A percentile compares a stretch with the other conserved stretches of the same genome.
Evolutionary conservation across 2,329 filamentous ascomycete genomes (phyloP).

Genomic region (Capronia epimyces): DNA sequence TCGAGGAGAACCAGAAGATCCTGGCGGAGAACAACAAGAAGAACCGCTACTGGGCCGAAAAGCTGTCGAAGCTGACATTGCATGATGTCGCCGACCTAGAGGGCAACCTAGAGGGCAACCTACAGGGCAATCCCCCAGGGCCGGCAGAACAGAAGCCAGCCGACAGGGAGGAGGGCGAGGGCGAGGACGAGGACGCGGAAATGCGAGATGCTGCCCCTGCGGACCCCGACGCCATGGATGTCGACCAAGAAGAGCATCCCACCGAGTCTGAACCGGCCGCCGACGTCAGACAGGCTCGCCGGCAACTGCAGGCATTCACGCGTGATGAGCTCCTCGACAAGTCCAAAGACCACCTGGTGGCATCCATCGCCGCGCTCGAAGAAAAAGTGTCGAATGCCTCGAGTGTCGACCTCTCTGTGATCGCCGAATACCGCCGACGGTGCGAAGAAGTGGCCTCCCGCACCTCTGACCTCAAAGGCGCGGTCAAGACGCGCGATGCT

Average conservation of each 20-base stretch:
- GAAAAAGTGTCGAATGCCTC: conserved; percentile 72
- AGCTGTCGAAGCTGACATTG: conserved; percentile 73
- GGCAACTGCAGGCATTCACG: conserved; percentile 72
- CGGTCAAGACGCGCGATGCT: conserved; percentile 70
- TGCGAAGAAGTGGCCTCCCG: conserved; percentile 76
- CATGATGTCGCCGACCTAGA: conserved; percentile 70
- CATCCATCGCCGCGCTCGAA: conserved; percentile 60
- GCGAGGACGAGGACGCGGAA: conserved; percentile 8
- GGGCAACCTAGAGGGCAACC: conserved; percentile 48
- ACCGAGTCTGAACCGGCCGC: conserved; percentile 28
- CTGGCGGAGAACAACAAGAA: conserved; percentile 80
- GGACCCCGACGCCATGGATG: conserved; percentile 49
- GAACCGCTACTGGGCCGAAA: conserved; percentile 80
- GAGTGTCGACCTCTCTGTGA: conserved; percentile 80
- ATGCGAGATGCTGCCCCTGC: conserved; percentile 56
- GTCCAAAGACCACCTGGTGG: conserved; percentile 58
- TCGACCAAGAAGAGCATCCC: conserved; percentile 43
- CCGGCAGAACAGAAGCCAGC: conserved; percentile 7
- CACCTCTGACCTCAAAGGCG: conserved; percentile 74
- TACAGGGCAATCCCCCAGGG: conserved; percentile 34
- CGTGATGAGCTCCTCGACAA: conserved; percentile 61
- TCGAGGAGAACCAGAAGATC: conserved; percentile 91
- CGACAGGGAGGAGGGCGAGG: not conserved
- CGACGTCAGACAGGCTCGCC: conserved; percentile 31
- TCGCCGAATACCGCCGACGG: conserved; percentile 80